Evolutionary conservation across 2,329 filamentous ascomycete genomes (phyloP).

Genomic region (Monosporascus sp.): DNA sequence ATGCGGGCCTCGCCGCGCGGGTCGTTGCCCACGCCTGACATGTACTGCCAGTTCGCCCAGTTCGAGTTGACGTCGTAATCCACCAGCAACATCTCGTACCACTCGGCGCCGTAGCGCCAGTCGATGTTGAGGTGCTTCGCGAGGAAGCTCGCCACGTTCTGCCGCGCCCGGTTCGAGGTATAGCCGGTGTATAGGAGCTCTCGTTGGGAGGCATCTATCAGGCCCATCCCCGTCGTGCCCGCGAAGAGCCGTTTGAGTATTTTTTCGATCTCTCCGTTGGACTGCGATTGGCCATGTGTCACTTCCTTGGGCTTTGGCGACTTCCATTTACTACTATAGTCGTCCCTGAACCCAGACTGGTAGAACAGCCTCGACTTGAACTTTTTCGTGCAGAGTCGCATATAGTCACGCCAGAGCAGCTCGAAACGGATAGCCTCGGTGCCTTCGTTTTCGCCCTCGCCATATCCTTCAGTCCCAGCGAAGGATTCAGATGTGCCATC

Average conservation of each 20-base stretch:
- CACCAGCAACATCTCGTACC: slow-evolving; percentile 69
- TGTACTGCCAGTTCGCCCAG: slow-evolving; percentile 82
- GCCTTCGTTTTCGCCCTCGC: slow-evolving; percentile 65
- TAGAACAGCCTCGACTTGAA: slow-evolving; percentile 61
- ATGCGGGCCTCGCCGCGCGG: slow-evolving; percentile 65
- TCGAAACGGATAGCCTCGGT: slow-evolving; percentile 67
- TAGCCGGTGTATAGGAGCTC: slow-evolving; percentile 73
- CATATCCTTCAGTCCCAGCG: slow-evolving; percentile 49
- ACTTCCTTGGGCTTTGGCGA: slow-evolving; percentile 29
- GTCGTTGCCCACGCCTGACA: slow-evolving; percentile 74
- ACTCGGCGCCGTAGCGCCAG: slow-evolving; percentile 76
- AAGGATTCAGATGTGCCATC: slow-evolving; percentile 46
- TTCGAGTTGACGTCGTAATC: slow-evolving; percentile 75
- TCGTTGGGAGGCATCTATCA: slow-evolving; percentile 73
- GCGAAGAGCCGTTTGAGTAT: slow-evolving; percentile 55
- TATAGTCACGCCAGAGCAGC: slow-evolving; percentile 75
- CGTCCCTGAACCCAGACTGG: slow-evolving; percentile 55
- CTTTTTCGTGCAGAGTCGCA: slow-evolving; percentile 69
- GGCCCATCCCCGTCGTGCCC: slow-evolving; percentile 67
- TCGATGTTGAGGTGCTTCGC: slow-evolving; percentile 69
- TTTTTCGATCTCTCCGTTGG: slow-evolving; percentile 37
- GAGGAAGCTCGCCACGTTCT: slow-evolving; percentile 72
- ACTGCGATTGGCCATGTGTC: slow-evolving; percentile 30
- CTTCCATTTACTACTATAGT: slow-evolving; percentile 44
- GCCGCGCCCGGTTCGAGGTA: slow-evolving; percentile 68